These are phyloP conservation scores for Mortierella sp. DNA, from an alignment of 371 early-diverging fungal species.

Conservation along the genomic window DNA sequence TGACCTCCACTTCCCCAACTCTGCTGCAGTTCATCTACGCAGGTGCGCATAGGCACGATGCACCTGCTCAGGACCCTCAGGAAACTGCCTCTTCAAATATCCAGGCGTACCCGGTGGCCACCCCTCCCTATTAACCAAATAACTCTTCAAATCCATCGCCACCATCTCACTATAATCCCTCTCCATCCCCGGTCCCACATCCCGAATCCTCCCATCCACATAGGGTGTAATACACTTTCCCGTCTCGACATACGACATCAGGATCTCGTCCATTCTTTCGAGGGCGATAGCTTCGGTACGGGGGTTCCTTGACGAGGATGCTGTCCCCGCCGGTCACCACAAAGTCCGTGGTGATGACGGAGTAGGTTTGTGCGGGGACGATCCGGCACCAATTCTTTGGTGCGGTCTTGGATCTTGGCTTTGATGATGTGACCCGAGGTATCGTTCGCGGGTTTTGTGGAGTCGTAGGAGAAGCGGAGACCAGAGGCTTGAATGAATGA, in stretches of 20 bases:
- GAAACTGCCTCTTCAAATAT: slow-evolving; percentile 13
- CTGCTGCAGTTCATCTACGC: not conserved
- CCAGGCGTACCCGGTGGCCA: slow-evolving; percentile 22
- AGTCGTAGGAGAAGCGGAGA: slow-evolving; percentile 16
- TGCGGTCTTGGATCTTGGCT: slow-evolving; percentile 15
- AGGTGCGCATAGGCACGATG: slow-evolving; percentile 12
- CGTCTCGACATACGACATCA: slow-evolving; percentile 45
- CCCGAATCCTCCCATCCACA: slow-evolving; percentile 45
- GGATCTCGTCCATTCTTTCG: slow-evolving; percentile 43
- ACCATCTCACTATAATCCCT: not conserved
- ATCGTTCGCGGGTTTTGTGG: not conserved
- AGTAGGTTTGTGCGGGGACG: slow-evolving; percentile 52
- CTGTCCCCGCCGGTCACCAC: slow-evolving; percentile 69
- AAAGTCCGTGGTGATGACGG: slow-evolving; percentile 64
- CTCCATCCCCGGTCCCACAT: not conserved
- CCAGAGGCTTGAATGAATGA: slow-evolving; percentile 53
- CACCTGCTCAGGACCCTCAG: slow-evolving; percentile 12
- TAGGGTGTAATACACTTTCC: slow-evolving; percentile 29
- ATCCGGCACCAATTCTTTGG: slow-evolving; percentile 21
- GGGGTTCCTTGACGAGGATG: slow-evolving; percentile 35
- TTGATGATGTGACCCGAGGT: slow-evolving; percentile 9
- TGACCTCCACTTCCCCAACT: not conserved
- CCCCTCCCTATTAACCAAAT: not conserved
- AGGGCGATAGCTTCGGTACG: slow-evolving; percentile 4
- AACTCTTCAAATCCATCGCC: not conserved